Conservation (phyloP, 139 green algal genomes). For the Dunaliella primolecta region DNA sequence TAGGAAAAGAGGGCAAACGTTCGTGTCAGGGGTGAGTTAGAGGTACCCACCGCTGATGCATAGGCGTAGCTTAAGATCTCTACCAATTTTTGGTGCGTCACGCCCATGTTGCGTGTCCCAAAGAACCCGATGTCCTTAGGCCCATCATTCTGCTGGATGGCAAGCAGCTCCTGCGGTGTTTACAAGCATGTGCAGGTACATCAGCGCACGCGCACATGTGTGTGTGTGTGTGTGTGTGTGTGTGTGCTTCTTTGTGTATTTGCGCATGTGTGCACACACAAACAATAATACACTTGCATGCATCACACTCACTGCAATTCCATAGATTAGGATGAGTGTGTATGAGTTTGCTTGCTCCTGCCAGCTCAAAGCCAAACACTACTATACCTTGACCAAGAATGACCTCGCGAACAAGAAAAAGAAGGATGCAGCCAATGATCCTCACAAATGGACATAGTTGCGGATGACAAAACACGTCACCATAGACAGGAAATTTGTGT, state of each 20-base stretch:
- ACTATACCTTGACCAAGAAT: too few species aligned
- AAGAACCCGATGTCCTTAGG: conserved; percentile 96
- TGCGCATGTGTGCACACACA: not conserved
- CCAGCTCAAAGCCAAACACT: too few species aligned
- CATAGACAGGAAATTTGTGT: too few species aligned
- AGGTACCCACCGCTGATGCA: conserved; percentile 80
- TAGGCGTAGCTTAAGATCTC: conserved; percentile 97
- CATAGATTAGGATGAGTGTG: not conserved
- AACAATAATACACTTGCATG: not conserved
- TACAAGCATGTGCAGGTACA: not conserved
- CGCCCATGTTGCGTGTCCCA: conserved; percentile 97
- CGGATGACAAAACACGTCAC: too few species aligned
- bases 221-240: not conserved
- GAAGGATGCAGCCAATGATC: too few species aligned
- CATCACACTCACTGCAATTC: not conserved
- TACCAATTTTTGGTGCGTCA: conserved; percentile 96
- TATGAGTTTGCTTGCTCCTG: too few species aligned
- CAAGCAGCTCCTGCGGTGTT: conserved; percentile 87
- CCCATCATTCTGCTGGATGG: conserved; percentile 93
- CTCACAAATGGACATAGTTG: too few species aligned
- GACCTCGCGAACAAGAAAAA: too few species aligned
- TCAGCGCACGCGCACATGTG: not conserved
- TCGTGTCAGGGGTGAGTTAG: too few species aligned
- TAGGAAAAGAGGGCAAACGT: not conserved
- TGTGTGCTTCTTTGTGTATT: not conserved